Percentiles rank a stretch among this genome's conserved stretches.
Evolutionary conservation across 305 asterid species (phyloP).

Genomic region (Andrographis paniculata): DNA sequence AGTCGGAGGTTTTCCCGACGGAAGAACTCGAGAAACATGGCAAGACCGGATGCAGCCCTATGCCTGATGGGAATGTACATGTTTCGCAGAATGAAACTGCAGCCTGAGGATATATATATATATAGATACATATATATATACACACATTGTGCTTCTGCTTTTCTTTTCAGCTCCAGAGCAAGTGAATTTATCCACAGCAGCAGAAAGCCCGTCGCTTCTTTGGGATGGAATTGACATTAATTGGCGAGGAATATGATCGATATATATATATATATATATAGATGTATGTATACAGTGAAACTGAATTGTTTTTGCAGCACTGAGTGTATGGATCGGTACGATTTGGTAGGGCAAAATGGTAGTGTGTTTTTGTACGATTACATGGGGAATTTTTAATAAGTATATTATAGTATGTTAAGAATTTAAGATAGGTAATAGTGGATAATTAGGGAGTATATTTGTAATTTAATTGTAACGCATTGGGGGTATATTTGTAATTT

Average conservation of each 20-base stretch:
- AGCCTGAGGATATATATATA: slow-evolving; percentile 23
- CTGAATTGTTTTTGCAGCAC: slow-evolving; percentile 23
- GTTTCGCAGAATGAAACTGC: slow-evolving; percentile 56
- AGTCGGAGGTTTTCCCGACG: slow-evolving; percentile 53
- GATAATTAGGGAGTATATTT: too few relatives aligned
- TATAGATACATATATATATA: neutral
- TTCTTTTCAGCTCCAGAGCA: neutral
- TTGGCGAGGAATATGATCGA: neutral
- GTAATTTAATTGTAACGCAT: too few relatives aligned
- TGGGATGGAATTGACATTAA: neutral
- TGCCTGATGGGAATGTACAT: slow-evolving; percentile 49
- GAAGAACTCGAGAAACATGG: slow-evolving; percentile 53
- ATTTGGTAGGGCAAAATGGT: slow-evolving; percentile 14
- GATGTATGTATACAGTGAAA: neutral
- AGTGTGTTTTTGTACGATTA: slow-evolving; percentile 26
- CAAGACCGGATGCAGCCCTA: slow-evolving; percentile 45
- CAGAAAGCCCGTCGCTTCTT: neutral
- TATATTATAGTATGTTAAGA: neutral
- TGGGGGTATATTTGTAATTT: too few relatives aligned
- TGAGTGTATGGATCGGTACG: slow-evolving; percentile 6
- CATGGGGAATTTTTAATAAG: slow-evolving; percentile 20
- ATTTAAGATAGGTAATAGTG: too few relatives aligned
- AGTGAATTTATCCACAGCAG: neutral
- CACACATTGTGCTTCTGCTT: neutral
- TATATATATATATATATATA: slow-evolving; percentile 1